Percentiles rank a stretch among this genome's conserved stretches.
These are phyloP conservation scores for Penicillium concentricum DNA, from an alignment of 2,329 filamentous ascomycete genomes.

Conservation along the genomic window DNA sequence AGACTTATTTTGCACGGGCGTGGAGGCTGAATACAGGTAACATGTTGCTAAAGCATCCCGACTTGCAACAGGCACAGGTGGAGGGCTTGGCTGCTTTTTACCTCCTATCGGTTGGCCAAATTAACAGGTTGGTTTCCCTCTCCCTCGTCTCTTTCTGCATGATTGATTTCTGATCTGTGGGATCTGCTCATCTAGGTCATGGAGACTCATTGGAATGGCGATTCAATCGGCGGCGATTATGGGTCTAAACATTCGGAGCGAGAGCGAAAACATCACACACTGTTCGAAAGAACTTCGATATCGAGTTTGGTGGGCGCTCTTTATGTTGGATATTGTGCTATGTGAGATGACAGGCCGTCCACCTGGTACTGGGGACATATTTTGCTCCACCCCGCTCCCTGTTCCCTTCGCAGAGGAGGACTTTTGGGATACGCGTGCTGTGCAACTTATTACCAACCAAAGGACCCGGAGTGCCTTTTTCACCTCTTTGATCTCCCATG, in stretches of 20 bases:
- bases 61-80: conserved; percentile 47
- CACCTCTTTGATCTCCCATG: conserved; percentile 20
- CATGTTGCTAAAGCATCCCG: conserved; percentile 40
- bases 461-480: conserved; percentile 32
- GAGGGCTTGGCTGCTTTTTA: conserved; percentile 44
- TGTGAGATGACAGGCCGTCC: conserved; percentile 46
- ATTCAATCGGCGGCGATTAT: conserved; percentile 43
- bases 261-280: conserved; percentile 35
- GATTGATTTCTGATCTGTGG: not conserved
- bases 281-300: conserved; percentile 44
- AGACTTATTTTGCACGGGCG: conserved; percentile 45
- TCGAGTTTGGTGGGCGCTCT: conserved; percentile 47
- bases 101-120: conserved; percentile 40
- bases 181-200: conserved; percentile 34
- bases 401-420: conserved; percentile 41
- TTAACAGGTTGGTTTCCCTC: conserved; percentile 38
- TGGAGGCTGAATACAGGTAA: conserved; percentile 41
- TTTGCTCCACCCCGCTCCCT: conserved; percentile 45
- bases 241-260: conserved; percentile 46
- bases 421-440: conserved; percentile 32
- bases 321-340: conserved; percentile 42
- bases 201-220: conserved; percentile 42
- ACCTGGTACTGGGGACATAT: conserved; percentile 37
- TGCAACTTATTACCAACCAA: conserved; percentile 35
- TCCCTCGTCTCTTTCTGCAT: not conserved